Conservation (phyloP, 2,329 filamentous ascomycete genomes). For the Coleophoma eucalyptorum region DNA sequence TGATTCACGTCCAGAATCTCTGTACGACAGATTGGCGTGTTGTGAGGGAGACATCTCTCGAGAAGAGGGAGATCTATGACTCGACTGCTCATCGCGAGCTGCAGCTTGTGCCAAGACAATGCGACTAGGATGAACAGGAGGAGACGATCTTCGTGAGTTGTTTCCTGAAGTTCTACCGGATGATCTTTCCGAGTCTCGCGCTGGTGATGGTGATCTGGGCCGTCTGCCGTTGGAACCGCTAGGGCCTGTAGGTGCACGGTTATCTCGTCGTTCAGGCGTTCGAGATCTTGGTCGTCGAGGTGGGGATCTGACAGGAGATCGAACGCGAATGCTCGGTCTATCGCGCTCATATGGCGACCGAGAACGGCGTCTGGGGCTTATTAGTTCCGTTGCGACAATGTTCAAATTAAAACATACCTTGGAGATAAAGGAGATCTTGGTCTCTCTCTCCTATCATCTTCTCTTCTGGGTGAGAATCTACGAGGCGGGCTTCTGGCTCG, state of each 20-base stretch:
- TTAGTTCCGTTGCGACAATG: background rate
- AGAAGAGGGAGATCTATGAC: slow-evolving; percentile 20
- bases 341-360: slow-evolving; percentile 29
- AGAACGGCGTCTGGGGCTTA: slow-evolving; percentile 23
- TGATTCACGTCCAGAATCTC: slow-evolving; percentile 22
- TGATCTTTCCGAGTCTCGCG: slow-evolving; percentile 39
- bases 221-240: slow-evolving; percentile 46
- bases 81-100: slow-evolving; percentile 20
- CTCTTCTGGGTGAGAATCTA: slow-evolving; percentile 30
- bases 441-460: slow-evolving; percentile 33
- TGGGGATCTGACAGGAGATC: slow-evolving; percentile 28
- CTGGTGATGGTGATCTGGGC: slow-evolving; percentile 47
- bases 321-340: slow-evolving; percentile 21
- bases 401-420: too few species aligned
- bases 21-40: slow-evolving; percentile 13
- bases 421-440: slow-evolving; percentile 19
- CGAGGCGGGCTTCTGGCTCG: slow-evolving; percentile 16
- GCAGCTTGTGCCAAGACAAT: slow-evolving; percentile 33
- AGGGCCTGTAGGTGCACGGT: slow-evolving; percentile 35
- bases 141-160: slow-evolving; percentile 59
- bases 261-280: slow-evolving; percentile 47
- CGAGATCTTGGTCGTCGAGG: slow-evolving; percentile 38
- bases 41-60: slow-evolving; percentile 20
- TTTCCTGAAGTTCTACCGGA: slow-evolving; percentile 52
- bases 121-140: slow-evolving; percentile 51